Base-by-base conservation (phyloP, 176 grass and related monocot genomes). In the Juncus effusus region DNA sequence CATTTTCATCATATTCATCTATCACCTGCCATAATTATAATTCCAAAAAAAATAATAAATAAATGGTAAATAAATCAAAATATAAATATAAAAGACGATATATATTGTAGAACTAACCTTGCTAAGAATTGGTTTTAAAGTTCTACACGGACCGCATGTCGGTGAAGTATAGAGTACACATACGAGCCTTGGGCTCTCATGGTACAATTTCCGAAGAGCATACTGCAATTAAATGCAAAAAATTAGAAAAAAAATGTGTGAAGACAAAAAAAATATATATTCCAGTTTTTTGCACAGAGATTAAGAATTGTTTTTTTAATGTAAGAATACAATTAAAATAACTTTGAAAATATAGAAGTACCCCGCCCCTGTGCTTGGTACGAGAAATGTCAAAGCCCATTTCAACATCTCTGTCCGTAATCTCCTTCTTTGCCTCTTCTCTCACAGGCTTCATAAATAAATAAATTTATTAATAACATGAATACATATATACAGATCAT, bases 141-240 rank as follows among this genome's bases (percentile, higher is more conserved):
- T 99, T 82, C 95, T 93, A 67, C 95, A 99, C 40, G 95, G 95
- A 80, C 95, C 95, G 51, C 95, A 99, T 67, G 95, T 99, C 12
- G 95, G 89, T 67, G 95, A 76, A 68, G 95, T 99, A 77, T 99
- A 99, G 75, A 99, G 52, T 74, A 99, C 86, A 79, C 86, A 99
- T 58, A 99, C 2, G 8, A 99, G 70, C 39, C 89, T 79, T 73
- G 89, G 81, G 64, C 95, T 99, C 59, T 92, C 89, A 79, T 99
- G 95, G 58, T 99, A 99, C 62, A 99, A 16, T 84, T 99, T 94
- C 60, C 95, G 80, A 58, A 99, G 86, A 16, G 89, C 76, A 74
- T 99, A 99, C 95, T 99, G 83, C 71, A 75, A 53, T 42, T 65
- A 60, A 3, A 19, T 77, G 74, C n/a, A 36, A 6, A 64, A 53